Conservation (phyloP, 176 grass and related monocot species). For the Olyra latifolia region DNA sequence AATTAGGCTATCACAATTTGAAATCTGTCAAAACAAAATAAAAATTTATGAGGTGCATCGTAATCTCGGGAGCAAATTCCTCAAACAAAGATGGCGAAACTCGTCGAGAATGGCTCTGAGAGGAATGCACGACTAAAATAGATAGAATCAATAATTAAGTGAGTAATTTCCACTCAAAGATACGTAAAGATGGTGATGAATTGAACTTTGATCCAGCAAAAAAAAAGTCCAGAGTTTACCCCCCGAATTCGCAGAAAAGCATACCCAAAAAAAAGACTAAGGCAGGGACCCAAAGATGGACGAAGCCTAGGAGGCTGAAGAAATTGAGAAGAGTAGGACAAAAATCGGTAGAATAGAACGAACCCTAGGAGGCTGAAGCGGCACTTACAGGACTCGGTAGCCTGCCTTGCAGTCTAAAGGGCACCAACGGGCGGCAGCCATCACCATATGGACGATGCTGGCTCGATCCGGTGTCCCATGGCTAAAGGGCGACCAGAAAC, state of each 20-base stretch:
- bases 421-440: too few species aligned
- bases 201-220: not conserved
- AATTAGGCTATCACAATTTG: slow-evolving; percentile 10
- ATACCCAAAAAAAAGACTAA: not conserved
- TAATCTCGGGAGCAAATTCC: not conserved
- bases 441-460: too few species aligned
- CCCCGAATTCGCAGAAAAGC: not conserved
- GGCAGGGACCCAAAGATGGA: not conserved
- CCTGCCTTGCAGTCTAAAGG: not conserved
- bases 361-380: not conserved
- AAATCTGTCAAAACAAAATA: not conserved
- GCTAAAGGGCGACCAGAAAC: too few species aligned
- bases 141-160: not conserved
- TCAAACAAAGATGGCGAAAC: not conserved
- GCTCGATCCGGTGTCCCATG: too few species aligned
- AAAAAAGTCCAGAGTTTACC: not conserved
- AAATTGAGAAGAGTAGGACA: not conserved
- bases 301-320: not conserved
- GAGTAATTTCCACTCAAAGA: not conserved
- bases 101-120: not conserved
- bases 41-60: not conserved
- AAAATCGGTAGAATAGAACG: not conserved
- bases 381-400: not conserved
- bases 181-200: not conserved
- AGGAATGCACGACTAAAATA: not conserved